Evolutionary conservation across 2,329 filamentous ascomycete genomes (phyloP), one percentile per base, ranked within the genome.

Genomic region (Phoma sp.): DNA sequence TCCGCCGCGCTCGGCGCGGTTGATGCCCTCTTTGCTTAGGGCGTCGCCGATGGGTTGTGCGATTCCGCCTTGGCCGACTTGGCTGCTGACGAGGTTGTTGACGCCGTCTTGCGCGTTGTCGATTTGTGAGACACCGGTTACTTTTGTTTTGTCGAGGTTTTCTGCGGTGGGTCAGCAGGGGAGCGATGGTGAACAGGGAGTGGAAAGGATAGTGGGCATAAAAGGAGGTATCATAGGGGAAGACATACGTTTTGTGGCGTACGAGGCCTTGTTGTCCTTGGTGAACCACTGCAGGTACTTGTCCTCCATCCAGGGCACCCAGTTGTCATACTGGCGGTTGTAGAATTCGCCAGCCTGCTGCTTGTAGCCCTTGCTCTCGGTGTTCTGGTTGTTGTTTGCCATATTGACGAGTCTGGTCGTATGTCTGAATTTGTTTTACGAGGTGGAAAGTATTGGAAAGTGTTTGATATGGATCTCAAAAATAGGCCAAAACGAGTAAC

Each of bases 291-390:
- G 80, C 25, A 92, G 81, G 72, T 90, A 90, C 55, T 85, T 74
- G 72, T 92, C 89, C 74, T 92, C 88, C 52, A 91, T 78, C 88
- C 89, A 91, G 1, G 89, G 89, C 71, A 90, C 83, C 89, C 89
- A 92, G 66, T 77, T 82, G 70, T 91, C 88, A 75, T 91, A 91
- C 73, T 91, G 86, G 50, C 83, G 76, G 77, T 89, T 87, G 80
- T 91, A 91, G 45, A 83, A 85, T 52, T 86, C 71, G 25, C 56
- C 55, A 1, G 67, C 72, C 15, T 64, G 55, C 32, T 73, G 48
- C 55, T 61, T 70, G 68, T 74, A 74, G 3, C 69, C 67, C 52
- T 74, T 73, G 33, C 27, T 40, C 41, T 48, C 40, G 6, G 48
- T 9, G 25, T 31, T 46, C 33, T 57, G 25, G 25, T 45, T 48